phyloP scores from a whole-genome alignment of 129 eudicot species.

The Flaveria bidentis region DNA sequence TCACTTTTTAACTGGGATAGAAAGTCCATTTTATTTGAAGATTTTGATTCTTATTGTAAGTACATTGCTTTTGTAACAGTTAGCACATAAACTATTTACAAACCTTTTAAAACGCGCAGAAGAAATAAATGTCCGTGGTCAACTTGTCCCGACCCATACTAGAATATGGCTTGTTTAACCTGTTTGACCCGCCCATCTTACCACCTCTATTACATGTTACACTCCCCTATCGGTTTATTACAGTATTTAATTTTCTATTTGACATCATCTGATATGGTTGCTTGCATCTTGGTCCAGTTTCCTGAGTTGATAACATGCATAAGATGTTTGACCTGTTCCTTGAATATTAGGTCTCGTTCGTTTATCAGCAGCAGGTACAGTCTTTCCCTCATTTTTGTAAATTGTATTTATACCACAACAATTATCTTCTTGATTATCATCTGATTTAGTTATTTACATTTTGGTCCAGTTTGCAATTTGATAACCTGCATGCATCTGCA shows the following conservation, averaged over 20 bases:
- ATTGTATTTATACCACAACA: background rate
- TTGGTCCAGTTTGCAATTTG: constrained; percentile 21
- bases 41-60: background rate
- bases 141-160: background rate
- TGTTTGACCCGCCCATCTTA: background rate
- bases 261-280: constrained; percentile 16
- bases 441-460: constrained; percentile 18
- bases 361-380: constrained; percentile 23
- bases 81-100: background rate
- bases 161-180: background rate
- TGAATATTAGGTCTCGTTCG: background rate
- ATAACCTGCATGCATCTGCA: background rate
- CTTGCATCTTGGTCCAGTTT: constrained; percentile 20
- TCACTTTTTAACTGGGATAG: background rate
- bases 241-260: background rate
- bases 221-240: background rate
- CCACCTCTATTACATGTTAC: background rate
- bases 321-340: background rate
- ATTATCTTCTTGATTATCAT: background rate
- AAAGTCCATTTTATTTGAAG: background rate
- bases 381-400: background rate
- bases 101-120: background rate
- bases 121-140: background rate
- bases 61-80: background rate
- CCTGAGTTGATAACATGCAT: background rate